A percentile compares a stretch with the other conserved stretches of the same genome.
Evolutionary conservation across 768 basidiomycete genomes (phyloP).

Genomic region (Boletales sp.): DNA sequence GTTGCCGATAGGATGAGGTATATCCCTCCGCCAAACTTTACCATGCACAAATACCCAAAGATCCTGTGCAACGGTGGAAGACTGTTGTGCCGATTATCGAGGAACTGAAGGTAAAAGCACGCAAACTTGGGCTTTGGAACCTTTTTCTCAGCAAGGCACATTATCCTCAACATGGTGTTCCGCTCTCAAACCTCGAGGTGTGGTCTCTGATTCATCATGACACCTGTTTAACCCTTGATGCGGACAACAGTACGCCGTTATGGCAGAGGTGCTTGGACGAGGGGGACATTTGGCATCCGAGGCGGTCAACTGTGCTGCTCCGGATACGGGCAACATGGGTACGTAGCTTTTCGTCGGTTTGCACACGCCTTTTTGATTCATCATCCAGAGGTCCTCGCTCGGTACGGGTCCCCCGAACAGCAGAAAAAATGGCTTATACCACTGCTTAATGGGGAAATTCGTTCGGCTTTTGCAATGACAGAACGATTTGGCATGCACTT

Average conservation of each 20-base stretch:
- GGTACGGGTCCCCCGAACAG: slow-evolving; percentile 88
- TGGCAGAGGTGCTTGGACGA: slow-evolving; percentile 93
- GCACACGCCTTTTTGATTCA: slow-evolving; percentile 1
- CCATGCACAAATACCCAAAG: slow-evolving; percentile 75
- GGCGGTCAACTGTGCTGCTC: slow-evolving; percentile 90
- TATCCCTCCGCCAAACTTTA: slow-evolving; percentile 75
- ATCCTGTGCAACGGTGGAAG: slow-evolving; percentile 77
- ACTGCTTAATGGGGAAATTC: slow-evolving; percentile 87
- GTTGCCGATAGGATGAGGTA: slow-evolving; percentile 69
- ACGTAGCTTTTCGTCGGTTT: not conserved
- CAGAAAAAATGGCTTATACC: slow-evolving; percentile 88
- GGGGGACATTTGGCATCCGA: slow-evolving; percentile 80
- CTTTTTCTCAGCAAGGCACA: slow-evolving; percentile 93
- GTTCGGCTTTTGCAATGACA: slow-evolving; percentile 96
- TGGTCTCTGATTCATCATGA: slow-evolving; percentile 8
- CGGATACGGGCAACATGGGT: slow-evolving; percentile 99
- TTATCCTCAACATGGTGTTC: slow-evolving; percentile 85
- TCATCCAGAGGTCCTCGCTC: slow-evolving; percentile 85
- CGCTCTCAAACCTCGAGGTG: slow-evolving; percentile 92
- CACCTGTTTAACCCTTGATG: not conserved
- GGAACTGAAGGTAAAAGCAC: slow-evolving; percentile 85
- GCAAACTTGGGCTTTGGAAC: slow-evolving; percentile 91
- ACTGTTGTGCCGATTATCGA: slow-evolving; percentile 76
- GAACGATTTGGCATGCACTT: slow-evolving; percentile 69
- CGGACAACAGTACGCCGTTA: slow-evolving; percentile 79